Percentiles rank a stretch among this genome's conserved stretches.
phyloP scores from a whole-genome alignment of 1,139 yeast species.

The Candida sp. region DNA sequence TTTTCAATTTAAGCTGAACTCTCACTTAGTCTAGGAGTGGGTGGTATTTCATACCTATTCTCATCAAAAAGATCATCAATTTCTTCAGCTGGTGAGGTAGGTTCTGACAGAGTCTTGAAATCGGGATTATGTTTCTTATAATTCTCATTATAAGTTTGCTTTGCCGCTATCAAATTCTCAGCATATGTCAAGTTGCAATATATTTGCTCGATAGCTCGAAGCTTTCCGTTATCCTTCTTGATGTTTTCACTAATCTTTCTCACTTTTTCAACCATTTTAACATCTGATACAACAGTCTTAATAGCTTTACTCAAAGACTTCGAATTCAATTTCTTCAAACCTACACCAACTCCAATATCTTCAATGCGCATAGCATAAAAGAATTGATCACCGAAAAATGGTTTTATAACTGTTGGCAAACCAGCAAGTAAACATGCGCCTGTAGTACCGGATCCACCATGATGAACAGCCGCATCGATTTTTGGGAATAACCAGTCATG shows the following conservation, averaged over 20 bases:
- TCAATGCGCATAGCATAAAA: slow-evolving; percentile 86
- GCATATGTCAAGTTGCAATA: slow-evolving; percentile 84
- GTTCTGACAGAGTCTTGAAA: slow-evolving; percentile 5
- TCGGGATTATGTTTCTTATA: slow-evolving; percentile 18
- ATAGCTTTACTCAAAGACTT: slow-evolving; percentile 65
- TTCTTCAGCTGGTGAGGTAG: neutral
- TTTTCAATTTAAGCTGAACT: neutral
- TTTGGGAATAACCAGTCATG: slow-evolving; percentile 94
- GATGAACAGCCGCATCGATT: slow-evolving; percentile 93
- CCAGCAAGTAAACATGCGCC: slow-evolving; percentile 91
- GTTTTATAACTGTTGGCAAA: slow-evolving; percentile 84
- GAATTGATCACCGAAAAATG: slow-evolving; percentile 96
- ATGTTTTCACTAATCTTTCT: slow-evolving; percentile 58
- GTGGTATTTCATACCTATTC: neutral
- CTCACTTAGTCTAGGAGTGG: neutral
- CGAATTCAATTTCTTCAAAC: slow-evolving; percentile 64
- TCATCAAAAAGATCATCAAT: slow-evolving; percentile 1
- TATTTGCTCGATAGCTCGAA: slow-evolving; percentile 68
- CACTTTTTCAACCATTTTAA: slow-evolving; percentile 66
- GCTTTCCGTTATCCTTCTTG: slow-evolving; percentile 73
- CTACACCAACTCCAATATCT: slow-evolving; percentile 86
- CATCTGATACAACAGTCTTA: slow-evolving; percentile 62
- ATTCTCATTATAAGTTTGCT: slow-evolving; percentile 23
- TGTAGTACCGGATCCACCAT: slow-evolving; percentile 97
- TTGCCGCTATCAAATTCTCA: slow-evolving; percentile 31